Conservation (phyloP, 140 eudicot genomes). For the Flaveria floridana region DNA sequence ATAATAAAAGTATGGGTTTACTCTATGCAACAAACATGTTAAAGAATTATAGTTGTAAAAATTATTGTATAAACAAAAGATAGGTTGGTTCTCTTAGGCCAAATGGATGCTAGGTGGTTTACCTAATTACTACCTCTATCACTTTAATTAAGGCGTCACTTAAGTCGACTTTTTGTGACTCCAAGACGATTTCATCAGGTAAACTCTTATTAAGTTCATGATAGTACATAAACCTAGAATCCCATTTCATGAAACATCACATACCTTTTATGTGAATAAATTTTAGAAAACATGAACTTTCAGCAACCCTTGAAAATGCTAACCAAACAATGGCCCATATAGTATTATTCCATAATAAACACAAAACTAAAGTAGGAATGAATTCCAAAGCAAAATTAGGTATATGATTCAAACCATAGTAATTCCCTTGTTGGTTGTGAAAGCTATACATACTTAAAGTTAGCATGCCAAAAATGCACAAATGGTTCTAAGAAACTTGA, state of each 20-base stretch:
- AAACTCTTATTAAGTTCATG: not conserved
- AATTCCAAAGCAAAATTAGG: constrained; percentile 30
- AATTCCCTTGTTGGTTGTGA: constrained; percentile 17
- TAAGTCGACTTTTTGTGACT: not conserved
- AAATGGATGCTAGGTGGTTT: too few relatives aligned
- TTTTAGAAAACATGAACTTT: not conserved
- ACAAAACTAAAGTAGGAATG: constrained; percentile 28
- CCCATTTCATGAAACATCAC: not conserved
- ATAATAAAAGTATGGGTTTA: too few relatives aligned
- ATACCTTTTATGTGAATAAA: not conserved
- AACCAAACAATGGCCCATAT: not conserved
- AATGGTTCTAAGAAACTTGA: constrained; percentile 22
- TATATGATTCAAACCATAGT: constrained; percentile 28
- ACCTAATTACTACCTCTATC: too few relatives aligned
- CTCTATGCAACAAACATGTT: too few relatives aligned
- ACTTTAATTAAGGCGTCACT: not conserved
- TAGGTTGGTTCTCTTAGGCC: too few relatives aligned
- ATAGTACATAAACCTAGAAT: not conserved
- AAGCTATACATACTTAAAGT: constrained; percentile 21
- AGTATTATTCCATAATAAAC: constrained; percentile 13
- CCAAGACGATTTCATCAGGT: not conserved
- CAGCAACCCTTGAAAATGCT: not conserved
- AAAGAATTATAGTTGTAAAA: too few relatives aligned
- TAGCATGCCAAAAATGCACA: constrained; percentile 24
- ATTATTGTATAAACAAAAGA: too few relatives aligned